Evolutionary conservation across 1,139 yeast species (phyloP), one percentile per base, ranked within the genome.

Genomic region (Debaryomyces singareniensis): DNA sequence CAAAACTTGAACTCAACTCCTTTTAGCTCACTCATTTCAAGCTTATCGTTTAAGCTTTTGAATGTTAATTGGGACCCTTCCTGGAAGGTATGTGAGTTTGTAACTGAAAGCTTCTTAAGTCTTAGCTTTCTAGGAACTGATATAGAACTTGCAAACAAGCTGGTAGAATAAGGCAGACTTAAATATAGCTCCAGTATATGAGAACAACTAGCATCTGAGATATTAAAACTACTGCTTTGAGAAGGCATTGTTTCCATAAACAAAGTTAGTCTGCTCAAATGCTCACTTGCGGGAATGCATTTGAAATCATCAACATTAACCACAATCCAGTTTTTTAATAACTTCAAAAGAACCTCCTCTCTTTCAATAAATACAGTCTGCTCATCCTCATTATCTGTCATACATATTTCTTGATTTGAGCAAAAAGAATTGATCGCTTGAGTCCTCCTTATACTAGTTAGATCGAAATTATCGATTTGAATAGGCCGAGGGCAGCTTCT

Each of bases 1-100:
- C 47, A 47, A 2, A 47, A 28, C 28, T 53, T 52, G 18, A 53
- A 32, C 31, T 53, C 59, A 21, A 53, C 35, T 20, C 43, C 44
- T 15, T 42, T 32, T 13, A 53, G 31, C 5, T 33, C 30, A 14
- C 33, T 31, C 25, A 50, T 32, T 29, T 49, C 42, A 12, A 51
- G 32, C 5, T 45, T 34, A n/a, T 34, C 32, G 15, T 33, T 34
- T 27, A 52, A 31, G n/a, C 36, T 31, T 1, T 36, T 27, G 26
- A 35, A 45, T 2, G 32, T 20, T 23, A 50, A 29, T 18, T 45
- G 30, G 4, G 47, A 42, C 16, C 39, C 34, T 7, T 41, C 40
- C 30, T 44, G 40, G 29, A 36, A 43, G 2, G 47, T 38, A 32
- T 51, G 55, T 6, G 50, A 42, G 11, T 41, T 29, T 2, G 53